A percentile compares a stretch with the other conserved stretches of the same genome.
phyloP scores from a whole-genome alignment of 352 stramenopile species.

The Elongisporangium senticosum region DNA sequence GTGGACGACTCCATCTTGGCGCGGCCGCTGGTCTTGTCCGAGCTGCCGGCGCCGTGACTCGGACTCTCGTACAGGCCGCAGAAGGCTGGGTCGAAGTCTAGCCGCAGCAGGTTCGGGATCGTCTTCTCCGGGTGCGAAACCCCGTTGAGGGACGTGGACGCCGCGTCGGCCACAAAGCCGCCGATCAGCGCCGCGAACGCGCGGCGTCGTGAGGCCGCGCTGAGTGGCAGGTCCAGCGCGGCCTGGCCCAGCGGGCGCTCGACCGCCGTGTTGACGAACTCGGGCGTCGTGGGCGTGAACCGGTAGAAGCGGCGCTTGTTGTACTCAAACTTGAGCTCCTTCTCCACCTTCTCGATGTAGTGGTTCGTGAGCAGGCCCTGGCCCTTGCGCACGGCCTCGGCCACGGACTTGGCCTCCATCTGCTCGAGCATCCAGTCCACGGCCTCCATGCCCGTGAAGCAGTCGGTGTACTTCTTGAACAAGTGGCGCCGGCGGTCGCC shows the following conservation, averaged over 20 bases:
- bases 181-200: slow-evolving; percentile 65
- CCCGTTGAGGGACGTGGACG: slow-evolving; percentile 72
- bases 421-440: slow-evolving; percentile 86
- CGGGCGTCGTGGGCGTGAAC: slow-evolving; percentile 70
- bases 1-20: slow-evolving; percentile 69
- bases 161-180: slow-evolving; percentile 71
- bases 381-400: slow-evolving; percentile 74
- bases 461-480: slow-evolving; percentile 81
- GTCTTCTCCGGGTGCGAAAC: slow-evolving; percentile 73
- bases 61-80: slow-evolving; percentile 54
- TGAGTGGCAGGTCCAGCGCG: slow-evolving; percentile 62
- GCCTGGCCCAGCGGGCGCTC: slow-evolving; percentile 37
- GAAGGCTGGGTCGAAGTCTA: slow-evolving; percentile 77
- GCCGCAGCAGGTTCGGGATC: slow-evolving; percentile 65
- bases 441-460: slow-evolving; percentile 80
- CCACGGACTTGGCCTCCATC: slow-evolving; percentile 78
- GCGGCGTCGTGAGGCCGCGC: slow-evolving; percentile 41
- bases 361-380: slow-evolving; percentile 55
- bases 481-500: slow-evolving; percentile 65
- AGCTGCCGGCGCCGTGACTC: slow-evolving; percentile 13
- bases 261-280: slow-evolving; percentile 50
- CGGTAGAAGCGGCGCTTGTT: slow-evolving; percentile 78
- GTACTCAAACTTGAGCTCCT: slow-evolving; percentile 82
- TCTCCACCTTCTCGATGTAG: slow-evolving; percentile 80
- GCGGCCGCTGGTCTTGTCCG: slow-evolving; percentile 2